These are phyloP conservation scores for Penicillium griseofulvum DNA, from an alignment of 2,329 filamentous ascomycete genomes.

Conservation along the genomic window DNA sequence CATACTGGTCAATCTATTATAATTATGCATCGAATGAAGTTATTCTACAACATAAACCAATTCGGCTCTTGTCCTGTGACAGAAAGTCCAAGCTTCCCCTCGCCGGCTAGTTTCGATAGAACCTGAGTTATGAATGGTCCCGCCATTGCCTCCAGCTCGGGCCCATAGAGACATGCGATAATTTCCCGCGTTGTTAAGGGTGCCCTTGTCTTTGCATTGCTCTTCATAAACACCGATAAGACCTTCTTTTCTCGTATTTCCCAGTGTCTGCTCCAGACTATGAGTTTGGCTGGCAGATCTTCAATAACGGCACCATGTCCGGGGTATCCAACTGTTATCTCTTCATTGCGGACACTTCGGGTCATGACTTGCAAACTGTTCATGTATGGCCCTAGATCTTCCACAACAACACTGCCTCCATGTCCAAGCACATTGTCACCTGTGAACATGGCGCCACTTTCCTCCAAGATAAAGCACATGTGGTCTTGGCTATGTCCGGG, in stretches of 20 bases:
- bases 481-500: slow-evolving; percentile 7
- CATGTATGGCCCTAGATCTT: slow-evolving; percentile 4
- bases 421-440: slow-evolving; percentile 9
- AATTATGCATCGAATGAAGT: background rate
- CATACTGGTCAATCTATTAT: background rate
- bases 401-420: slow-evolving; percentile 7
- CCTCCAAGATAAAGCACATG: slow-evolving; percentile 8
- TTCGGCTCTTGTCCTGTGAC: background rate
- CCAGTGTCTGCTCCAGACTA: slow-evolving; percentile 3
- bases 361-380: slow-evolving; percentile 1
- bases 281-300: background rate
- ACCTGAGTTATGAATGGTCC: background rate
- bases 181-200: background rate
- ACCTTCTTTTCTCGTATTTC: slow-evolving; percentile 1
- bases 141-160: background rate
- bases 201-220: background rate
- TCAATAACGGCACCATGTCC: slow-evolving; percentile 7
- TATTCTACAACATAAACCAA: background rate
- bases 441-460: slow-evolving; percentile 4
- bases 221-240: background rate
- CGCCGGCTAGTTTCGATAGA: slow-evolving; percentile 1
- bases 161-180: background rate
- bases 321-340: slow-evolving; percentile 2
- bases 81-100: slow-evolving; percentile 1
- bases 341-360: background rate